These are phyloP conservation scores for Tritrichomonas foetus DNA, from an alignment of 208 protist species.

Conservation along the genomic window DNA sequence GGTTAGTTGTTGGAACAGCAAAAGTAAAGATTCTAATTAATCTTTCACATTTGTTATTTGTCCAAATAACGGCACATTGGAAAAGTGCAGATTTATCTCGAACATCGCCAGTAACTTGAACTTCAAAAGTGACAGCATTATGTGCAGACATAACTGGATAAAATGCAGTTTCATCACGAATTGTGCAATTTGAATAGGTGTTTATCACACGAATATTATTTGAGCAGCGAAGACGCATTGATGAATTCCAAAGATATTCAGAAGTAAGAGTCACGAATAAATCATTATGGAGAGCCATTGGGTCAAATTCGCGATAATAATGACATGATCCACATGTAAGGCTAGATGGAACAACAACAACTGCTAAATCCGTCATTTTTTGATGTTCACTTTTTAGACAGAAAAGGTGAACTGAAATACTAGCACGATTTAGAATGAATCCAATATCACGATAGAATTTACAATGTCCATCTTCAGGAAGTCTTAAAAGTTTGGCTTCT, in stretches of 20 bases:
- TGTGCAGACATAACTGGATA: neutral
- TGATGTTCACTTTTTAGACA: neutral
- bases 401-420: neutral
- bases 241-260: neutral
- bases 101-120: neutral
- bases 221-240: neutral
- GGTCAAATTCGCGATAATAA: conserved; percentile 14
- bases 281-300: neutral
- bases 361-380: neutral
- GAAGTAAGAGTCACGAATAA: neutral
- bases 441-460: neutral
- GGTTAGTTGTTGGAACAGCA: neutral
- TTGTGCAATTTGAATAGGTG: neutral
- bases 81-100: neutral
- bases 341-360: neutral
- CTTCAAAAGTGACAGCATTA: neutral
- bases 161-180: neutral
- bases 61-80: neutral
- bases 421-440: neutral
- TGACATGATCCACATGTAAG: neutral
- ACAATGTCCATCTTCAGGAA: neutral
- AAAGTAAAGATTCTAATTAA: conserved; percentile 19
- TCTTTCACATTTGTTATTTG: neutral
- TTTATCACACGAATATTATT: neutral
- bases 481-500: neutral